Evolutionary conservation across 2,329 filamentous ascomycete genomes (phyloP).

Genomic region (Xylariaceae sp.): DNA sequence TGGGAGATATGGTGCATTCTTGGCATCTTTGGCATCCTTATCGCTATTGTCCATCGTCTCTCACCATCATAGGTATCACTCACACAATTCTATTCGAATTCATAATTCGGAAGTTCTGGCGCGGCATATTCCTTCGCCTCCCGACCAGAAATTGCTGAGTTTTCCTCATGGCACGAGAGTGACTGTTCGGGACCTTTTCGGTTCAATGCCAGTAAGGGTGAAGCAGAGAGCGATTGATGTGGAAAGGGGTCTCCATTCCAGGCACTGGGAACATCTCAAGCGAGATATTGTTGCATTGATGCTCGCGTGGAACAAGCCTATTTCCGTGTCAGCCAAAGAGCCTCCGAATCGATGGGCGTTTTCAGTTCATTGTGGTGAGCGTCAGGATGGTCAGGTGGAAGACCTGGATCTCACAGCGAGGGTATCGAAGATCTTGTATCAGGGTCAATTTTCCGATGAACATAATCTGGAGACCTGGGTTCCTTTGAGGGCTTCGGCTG

Average conservation of each 20-base stretch:
- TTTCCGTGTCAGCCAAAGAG: constrained; percentile 57
- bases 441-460: constrained; percentile 58
- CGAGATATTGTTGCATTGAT: constrained; percentile 57
- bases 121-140: constrained; percentile 56
- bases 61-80: constrained; percentile 54
- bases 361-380: constrained; percentile 32
- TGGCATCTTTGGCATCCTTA: constrained; percentile 69
- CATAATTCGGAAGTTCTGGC: constrained; percentile 64
- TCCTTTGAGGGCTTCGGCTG: constrained; percentile 59
- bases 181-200: constrained; percentile 75
- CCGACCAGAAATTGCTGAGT: constrained; percentile 50
- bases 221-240: constrained; percentile 63
- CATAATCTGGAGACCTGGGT: constrained; percentile 59
- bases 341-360: constrained; percentile 34
- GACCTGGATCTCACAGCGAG: constrained; percentile 19
- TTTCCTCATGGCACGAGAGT: constrained; percentile 69
- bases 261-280: constrained; percentile 61
- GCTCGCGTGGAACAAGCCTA: constrained; percentile 59
- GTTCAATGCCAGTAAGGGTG: constrained; percentile 82
- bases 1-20: constrained; percentile 67
- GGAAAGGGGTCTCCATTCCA: constrained; percentile 48
- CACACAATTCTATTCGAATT: constrained; percentile 60
- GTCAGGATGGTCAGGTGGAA: constrained; percentile 13
- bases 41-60: constrained; percentile 76
- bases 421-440: constrained; percentile 53